These are phyloP conservation scores for Ustulina deusta DNA, from an alignment of 2,329 filamentous ascomycete genomes.

Conservation along the genomic window DNA sequence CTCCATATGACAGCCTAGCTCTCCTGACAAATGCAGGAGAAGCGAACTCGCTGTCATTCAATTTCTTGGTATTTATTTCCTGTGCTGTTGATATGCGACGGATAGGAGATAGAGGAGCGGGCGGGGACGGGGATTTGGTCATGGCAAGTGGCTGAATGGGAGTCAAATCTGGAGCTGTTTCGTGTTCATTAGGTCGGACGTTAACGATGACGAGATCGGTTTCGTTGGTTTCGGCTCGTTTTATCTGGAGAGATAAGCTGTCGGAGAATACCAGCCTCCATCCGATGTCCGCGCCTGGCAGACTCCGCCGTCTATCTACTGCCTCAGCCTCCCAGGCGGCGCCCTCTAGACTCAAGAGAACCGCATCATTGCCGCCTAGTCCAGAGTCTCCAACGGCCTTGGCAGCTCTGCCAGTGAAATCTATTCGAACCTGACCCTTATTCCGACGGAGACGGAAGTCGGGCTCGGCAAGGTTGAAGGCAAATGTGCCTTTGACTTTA, in stretches of 20 bases:
- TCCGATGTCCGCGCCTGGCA: constrained; percentile 65
- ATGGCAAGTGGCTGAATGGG: background rate
- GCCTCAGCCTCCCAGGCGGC: constrained; percentile 72
- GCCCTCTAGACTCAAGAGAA: constrained; percentile 76
- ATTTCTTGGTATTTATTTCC: constrained; percentile 51
- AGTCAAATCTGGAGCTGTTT: constrained; percentile 14
- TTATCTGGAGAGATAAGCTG: constrained; percentile 60
- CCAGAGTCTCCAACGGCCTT: constrained; percentile 73
- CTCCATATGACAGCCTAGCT: constrained; percentile 75
- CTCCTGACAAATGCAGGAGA: constrained; percentile 86
- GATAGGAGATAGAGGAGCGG: constrained; percentile 13
- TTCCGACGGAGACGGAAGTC: constrained; percentile 83
- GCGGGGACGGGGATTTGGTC: constrained; percentile 12
- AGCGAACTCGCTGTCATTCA: constrained; percentile 68
- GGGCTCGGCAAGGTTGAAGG: constrained; percentile 84
- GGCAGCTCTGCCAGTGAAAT: constrained; percentile 78
- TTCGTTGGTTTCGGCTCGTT: constrained; percentile 60
- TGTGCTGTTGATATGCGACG: constrained; percentile 48
- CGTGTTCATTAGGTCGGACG: constrained; percentile 50
- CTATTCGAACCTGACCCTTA: constrained; percentile 83
- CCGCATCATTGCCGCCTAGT: constrained; percentile 81
- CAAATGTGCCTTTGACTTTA: constrained; percentile 76
- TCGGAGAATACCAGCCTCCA: constrained; percentile 70
- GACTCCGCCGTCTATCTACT: constrained; percentile 55
- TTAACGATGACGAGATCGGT: constrained; percentile 66